phyloP scores from a whole-genome alignment of 306 rosid genomes.

The Lagenaria siceraria region DNA sequence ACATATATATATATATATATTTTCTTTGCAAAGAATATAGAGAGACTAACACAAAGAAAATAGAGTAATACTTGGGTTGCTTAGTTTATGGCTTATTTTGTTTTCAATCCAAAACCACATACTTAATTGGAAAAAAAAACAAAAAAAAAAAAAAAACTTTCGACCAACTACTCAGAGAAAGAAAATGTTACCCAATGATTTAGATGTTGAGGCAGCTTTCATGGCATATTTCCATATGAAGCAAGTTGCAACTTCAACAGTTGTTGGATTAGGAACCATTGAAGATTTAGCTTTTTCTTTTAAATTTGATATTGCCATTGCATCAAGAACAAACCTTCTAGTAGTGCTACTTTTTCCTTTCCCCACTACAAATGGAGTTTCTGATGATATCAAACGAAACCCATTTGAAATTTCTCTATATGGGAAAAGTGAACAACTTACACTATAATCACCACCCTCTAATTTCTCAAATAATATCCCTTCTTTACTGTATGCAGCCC shows the following conservation, averaged over 20 bases:
- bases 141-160: no score
- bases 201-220: background rate
- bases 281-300: background rate
- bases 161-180: no score
- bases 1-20: no score
- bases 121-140: no score
- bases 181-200: background rate
- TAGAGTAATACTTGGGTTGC: no score
- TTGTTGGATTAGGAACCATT: background rate
- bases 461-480: background rate
- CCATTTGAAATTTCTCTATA: background rate
- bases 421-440: background rate
- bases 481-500: background rate
- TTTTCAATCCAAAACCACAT: no score
- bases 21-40: no score
- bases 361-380: background rate
- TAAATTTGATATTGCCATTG: background rate
- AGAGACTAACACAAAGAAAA: no score
- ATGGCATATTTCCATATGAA: constrained; percentile 14
- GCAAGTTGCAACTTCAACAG: constrained; percentile 11
- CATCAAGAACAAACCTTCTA: constrained; percentile 14
- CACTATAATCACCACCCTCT: background rate
- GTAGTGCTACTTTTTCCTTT: background rate
- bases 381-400: background rate
- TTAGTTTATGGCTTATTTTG: no score